Base-by-base conservation (phyloP, 148 eudicot genomes). In the Rhododendron ovatum region DNA sequence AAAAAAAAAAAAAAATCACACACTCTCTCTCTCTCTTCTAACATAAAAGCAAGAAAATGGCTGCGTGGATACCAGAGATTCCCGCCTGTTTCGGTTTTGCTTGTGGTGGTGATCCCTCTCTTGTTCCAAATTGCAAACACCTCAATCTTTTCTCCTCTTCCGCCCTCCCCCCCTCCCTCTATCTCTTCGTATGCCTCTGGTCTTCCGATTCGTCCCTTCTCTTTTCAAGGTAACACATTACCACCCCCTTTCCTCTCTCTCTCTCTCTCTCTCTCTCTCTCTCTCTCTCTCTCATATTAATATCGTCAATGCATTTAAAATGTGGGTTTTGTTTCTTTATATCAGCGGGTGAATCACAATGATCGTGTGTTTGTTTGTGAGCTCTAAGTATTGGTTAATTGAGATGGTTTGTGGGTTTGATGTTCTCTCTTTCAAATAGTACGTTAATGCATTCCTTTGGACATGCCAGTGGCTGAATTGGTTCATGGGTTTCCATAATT, bases 31-130 rank as follows among this genome's bases (percentile, higher is more conserved):
- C 39, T 37, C 39, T 37, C 39, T 37, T n/a, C 7, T 26, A 13
- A 2, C 33, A 71, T 71, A 71, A 28, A 30, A 71, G 37, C 33
- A 71, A 71, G 10, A 71, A 71, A 26, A 14, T 30, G 53, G 2
- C 47, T 76, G 41, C 47, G 10, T 6, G 45, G 48, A 74, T 80
- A 28, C 48, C 81, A 26, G 65, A 30, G 35, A 74, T 45, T 74
- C 88, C 81, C 88, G 88, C 88, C 84, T 73, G 74, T 63, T 73
- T 81, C 80, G 88, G 74, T 71, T 41, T 41, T 82, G 39, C 59
- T 69, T 45, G 65, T 26, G 33, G 65, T 15, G 24, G 28, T 77
- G 28, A 9, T 77, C 45, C 50, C 47, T 15, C 13, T 82, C 43
- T 84, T 50, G 17, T 43, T 20, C 4, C 1, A 18, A 26, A 8